phyloP scores from a whole-genome alignment of 306 rosid genomes.

The Mimosa bimucronata region DNA sequence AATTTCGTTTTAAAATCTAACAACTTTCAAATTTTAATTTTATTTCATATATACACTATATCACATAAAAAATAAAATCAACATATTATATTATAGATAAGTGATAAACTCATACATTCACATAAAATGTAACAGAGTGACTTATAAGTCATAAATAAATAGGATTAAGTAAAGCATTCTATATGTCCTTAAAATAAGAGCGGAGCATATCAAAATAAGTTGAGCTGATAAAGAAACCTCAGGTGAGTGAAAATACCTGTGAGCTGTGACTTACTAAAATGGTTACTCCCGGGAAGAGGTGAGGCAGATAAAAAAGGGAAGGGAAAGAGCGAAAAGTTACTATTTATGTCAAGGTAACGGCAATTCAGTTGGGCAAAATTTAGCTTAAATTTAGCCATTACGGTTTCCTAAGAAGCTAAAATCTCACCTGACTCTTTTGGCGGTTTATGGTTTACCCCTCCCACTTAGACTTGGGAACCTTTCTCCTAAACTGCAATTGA shows the following conservation, averaged over 20 bases:
- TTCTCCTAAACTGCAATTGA: constrained; percentile 1
- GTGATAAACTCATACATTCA: no score
- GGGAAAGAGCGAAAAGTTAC: background rate
- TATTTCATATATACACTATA: no score
- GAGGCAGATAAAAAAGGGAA: background rate
- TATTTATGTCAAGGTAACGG: background rate
- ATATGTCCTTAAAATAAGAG: no score
- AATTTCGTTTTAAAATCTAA: no score
- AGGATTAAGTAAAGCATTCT: no score
- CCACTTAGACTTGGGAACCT: background rate
- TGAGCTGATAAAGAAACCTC: background rate
- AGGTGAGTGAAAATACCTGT: background rate
- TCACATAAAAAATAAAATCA: no score
- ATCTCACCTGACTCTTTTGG: background rate
- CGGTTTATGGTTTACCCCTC: background rate
- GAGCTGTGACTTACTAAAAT: background rate
- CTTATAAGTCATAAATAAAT: no score
- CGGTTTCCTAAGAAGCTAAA: background rate
- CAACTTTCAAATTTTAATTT: no score
- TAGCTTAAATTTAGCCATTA: background rate
- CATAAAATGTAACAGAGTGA: no score
- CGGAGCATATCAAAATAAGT: no score
- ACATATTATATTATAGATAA: no score
- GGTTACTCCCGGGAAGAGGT: background rate
- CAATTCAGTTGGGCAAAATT: background rate